Evolutionary conservation across 1,284 basidiomycete species (phyloP).

Genomic region (Puccinia hordei): DNA sequence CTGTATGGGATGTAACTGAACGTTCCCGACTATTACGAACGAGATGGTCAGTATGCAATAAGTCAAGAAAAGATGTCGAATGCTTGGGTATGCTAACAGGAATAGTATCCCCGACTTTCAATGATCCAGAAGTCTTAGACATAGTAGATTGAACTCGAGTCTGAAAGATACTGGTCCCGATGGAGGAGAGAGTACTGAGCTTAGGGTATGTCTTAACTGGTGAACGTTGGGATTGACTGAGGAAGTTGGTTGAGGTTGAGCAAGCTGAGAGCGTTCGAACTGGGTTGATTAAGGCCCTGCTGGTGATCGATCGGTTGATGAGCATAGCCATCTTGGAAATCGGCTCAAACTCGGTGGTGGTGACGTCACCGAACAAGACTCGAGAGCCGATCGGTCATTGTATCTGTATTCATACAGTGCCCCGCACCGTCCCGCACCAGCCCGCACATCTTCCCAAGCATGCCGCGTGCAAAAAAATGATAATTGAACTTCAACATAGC

Average conservation of each 20-base stretch:
- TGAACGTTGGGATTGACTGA: neutral
- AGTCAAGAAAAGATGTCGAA: neutral
- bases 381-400: neutral
- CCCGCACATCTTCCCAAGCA: too few species aligned
- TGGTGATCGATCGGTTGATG: conserved; percentile 4
- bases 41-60: neutral
- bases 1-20: conserved; percentile 44
- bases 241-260: neutral
- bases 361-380: neutral
- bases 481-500: too few species aligned
- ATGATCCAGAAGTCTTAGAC: neutral
- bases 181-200: neutral
- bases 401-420: too few species aligned
- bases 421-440: too few species aligned
- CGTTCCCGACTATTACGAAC: conserved; percentile 7
- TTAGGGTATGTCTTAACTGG: neutral
- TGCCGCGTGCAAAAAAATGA: too few species aligned
- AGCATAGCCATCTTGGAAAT: neutral
- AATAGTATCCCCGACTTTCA: conserved; percentile 44
- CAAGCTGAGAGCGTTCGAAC: neutral
- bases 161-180: neutral
- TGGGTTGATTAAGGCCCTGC: neutral
- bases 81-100: neutral
- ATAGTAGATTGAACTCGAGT: neutral
- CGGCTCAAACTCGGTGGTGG: neutral